A percentile compares a stretch with the other conserved stretches of the same genome.
Conservation (phyloP, 108 stramenopile genomes). For the Aurantiochytrium sp. region DNA sequence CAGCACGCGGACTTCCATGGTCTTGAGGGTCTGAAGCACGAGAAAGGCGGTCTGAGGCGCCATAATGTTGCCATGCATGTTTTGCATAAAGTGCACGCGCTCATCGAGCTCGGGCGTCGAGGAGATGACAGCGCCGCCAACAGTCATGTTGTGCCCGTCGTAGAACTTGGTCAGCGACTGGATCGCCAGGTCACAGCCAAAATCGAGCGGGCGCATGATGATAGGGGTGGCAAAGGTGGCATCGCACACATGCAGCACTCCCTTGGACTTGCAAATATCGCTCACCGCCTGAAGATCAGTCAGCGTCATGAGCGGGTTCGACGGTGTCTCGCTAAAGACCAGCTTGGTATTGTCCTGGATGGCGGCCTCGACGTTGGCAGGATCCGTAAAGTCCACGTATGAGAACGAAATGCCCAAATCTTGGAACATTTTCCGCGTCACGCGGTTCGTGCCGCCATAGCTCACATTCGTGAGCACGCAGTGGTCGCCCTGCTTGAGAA, state of each 20-base stretch:
- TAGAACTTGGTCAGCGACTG: constrained; percentile 72
- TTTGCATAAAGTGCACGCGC: constrained; percentile 61
- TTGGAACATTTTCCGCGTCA: constrained; percentile 59
- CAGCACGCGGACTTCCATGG: constrained; percentile 63
- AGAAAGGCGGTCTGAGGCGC: constrained; percentile 67
- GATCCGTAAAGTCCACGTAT: constrained; percentile 67
- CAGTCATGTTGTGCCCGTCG: constrained; percentile 70
- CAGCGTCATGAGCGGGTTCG: constrained; percentile 64
- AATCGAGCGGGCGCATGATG: constrained; percentile 57
- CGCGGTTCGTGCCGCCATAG: constrained; percentile 72
- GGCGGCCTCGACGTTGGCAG: constrained; percentile 54
- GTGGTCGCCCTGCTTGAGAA: constrained; percentile 68
- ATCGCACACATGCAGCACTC: constrained; percentile 62
- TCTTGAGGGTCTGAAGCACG: constrained; percentile 71
- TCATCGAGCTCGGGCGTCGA: constrained; percentile 60
- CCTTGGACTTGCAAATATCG: constrained; percentile 54
- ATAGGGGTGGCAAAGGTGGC: constrained; percentile 68
- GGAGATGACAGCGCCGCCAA: constrained; percentile 61
- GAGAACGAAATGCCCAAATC: constrained; percentile 59
- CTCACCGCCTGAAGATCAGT: constrained; percentile 61
- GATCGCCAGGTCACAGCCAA: constrained; percentile 64
- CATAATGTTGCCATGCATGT: constrained; percentile 76
- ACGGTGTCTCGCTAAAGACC: constrained; percentile 67
- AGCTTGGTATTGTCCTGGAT: constrained; percentile 68
- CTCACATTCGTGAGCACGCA: constrained; percentile 72